These are phyloP conservation scores for Daldinia loculata DNA, from an alignment of 495 filamentous ascomycete genomes.

Conservation along the genomic window DNA sequence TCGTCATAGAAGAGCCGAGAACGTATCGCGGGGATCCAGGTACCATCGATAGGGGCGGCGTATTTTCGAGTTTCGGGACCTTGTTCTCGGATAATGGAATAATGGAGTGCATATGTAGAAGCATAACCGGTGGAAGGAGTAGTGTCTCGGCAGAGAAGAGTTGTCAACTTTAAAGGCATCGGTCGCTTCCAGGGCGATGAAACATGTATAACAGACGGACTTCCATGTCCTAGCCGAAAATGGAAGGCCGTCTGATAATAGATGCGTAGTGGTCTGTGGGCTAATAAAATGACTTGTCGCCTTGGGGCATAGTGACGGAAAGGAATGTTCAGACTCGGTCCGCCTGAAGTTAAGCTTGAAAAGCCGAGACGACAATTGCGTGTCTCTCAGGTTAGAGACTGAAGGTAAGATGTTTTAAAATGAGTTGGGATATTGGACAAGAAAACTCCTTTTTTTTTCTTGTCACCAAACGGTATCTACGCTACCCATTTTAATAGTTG, in stretches of 20 bases:
- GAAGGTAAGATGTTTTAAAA: not conserved
- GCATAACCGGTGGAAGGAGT: not conserved
- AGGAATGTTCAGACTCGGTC: not conserved
- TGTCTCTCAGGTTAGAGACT: not conserved
- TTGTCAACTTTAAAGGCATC: not conserved
- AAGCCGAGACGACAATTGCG: not conserved
- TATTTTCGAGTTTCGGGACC: not conserved
- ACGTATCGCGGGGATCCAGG: not conserved
- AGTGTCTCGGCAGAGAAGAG: not conserved
- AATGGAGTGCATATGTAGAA: constrained; percentile 3
- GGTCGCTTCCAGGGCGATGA: not conserved
- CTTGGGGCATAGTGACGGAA: not conserved
- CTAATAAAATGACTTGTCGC: not conserved
- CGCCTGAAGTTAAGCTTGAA: not conserved
- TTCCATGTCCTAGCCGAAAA: not conserved
- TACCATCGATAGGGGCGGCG: not conserved
- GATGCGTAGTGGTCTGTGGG: not conserved
- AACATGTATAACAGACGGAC: not conserved
- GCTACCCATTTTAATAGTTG: not conserved
- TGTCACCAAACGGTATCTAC: not conserved
- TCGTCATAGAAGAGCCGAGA: not conserved
- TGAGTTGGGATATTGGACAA: not conserved
- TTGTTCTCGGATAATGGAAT: not conserved
- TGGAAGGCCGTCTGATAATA: not conserved
- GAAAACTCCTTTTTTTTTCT: not conserved